These are phyloP conservation scores for Cystobasidium tubakii DNA, from an alignment of 768 basidiomycete species.

Conservation along the genomic window DNA sequence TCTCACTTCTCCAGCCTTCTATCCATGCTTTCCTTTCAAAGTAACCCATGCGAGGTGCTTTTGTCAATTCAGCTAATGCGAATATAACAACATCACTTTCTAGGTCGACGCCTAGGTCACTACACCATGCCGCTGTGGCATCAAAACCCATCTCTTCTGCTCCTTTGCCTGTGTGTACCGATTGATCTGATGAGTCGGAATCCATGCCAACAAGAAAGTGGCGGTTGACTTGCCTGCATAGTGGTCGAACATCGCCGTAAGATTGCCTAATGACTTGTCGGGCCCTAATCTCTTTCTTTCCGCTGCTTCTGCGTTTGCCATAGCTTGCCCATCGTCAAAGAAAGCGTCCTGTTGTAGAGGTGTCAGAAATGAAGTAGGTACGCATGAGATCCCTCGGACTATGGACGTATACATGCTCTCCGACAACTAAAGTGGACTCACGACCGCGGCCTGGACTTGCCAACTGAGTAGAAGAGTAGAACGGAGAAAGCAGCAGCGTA, in stretches of 20 bases:
- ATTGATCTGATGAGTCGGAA: conserved; percentile 13
- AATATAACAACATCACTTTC: conserved; percentile 72
- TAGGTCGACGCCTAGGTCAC: conserved; percentile 64
- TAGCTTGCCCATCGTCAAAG: conserved; percentile 39
- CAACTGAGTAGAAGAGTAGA: not conserved
- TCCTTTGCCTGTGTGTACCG: conserved; percentile 51
- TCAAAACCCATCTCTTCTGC: conserved; percentile 65
- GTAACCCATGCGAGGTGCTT: conserved; percentile 65
- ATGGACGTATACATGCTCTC: not conserved
- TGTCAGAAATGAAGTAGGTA: conserved; percentile 29
- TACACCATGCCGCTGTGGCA: conserved; percentile 71
- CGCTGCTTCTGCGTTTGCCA: not conserved
- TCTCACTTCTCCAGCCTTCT: conserved; percentile 79
- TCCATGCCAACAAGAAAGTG: not conserved
- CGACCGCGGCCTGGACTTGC: conserved; percentile 35
- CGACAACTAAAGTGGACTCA: conserved; percentile 13
- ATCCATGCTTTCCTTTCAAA: conserved; percentile 69
- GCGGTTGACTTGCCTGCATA: conserved; percentile 59
- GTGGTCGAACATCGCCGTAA: conserved; percentile 59
- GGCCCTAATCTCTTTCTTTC: not conserved
- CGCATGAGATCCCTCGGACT: not conserved
- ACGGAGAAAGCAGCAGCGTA: not conserved
- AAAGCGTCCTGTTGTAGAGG: conserved; percentile 44
- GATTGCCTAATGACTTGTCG: conserved; percentile 50
- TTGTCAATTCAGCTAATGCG: conserved; percentile 72